Percentiles rank a stretch among this genome's conserved stretches.
phyloP scores from a whole-genome alignment of 371 early-diverging fungal species.

The Mucor plumbeus region DNA sequence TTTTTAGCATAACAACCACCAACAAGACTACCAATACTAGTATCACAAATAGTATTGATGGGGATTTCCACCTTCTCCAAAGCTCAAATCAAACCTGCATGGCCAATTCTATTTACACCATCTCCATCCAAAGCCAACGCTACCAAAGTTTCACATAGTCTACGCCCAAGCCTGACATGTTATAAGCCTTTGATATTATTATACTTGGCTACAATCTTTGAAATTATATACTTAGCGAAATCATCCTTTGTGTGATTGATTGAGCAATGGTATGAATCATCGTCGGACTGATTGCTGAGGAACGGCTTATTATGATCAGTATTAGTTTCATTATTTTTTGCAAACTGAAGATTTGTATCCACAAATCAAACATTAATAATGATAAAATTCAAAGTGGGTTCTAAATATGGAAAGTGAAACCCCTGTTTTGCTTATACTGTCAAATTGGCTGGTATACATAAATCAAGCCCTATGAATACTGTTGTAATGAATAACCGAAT shows the following conservation, averaged over 20 bases:
- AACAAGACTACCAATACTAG: slow-evolving; percentile 97
- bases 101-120: slow-evolving; percentile 59
- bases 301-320: background rate
- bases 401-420: no score
- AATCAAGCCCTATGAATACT: no score
- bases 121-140: slow-evolving; percentile 99
- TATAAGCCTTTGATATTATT: background rate
- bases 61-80: slow-evolving; percentile 99
- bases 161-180: background rate
- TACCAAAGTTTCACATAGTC: slow-evolving; percentile 91
- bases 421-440: no score
- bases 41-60: slow-evolving; percentile 98
- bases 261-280: slow-evolving; percentile 2
- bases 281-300: background rate
- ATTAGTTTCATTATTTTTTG: no score
- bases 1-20: slow-evolving; percentile 95
- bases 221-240: slow-evolving; percentile 75
- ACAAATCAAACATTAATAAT: no score
- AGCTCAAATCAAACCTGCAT: slow-evolving; percentile 95
- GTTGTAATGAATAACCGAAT: no score
- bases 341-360: no score
- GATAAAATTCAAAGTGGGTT: no score
- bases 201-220: background rate
- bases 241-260: slow-evolving; percentile 51
- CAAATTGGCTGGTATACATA: no score